phyloP scores from a whole-genome alignment of 202 grass and related monocot species.

The Musa balbisiana region DNA sequence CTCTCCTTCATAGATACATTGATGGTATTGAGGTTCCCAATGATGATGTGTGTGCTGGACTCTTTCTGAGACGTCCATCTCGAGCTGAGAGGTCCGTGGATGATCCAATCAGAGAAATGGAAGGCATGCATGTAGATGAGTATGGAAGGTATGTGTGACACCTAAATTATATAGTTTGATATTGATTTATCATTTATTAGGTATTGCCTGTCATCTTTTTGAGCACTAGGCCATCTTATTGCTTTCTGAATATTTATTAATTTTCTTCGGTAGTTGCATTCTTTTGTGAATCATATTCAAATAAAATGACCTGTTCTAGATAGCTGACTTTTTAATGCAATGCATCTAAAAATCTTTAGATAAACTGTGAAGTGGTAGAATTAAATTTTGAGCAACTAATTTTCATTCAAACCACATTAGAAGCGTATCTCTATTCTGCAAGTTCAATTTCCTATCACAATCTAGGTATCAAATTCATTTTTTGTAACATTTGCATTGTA shows the following conservation, averaged over 20 bases:
- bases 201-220: not conserved
- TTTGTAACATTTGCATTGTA: no score
- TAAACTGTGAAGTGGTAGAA: no score
- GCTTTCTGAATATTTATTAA: not conserved
- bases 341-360: no score
- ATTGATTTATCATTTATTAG: slow-evolving; percentile 3
- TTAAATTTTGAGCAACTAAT: no score
- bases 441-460: no score
- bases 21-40: slow-evolving; percentile 65
- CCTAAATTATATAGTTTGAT: not conserved
- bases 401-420: no score
- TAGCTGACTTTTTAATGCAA: no score
- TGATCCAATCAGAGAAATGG: slow-evolving; percentile 98
- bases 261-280: not conserved
- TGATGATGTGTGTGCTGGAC: slow-evolving; percentile 50
- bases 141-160: slow-evolving; percentile 83
- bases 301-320: no score
- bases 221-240: not conserved
- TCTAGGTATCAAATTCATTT: no score
- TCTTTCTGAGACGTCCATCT: slow-evolving; percentile 49
- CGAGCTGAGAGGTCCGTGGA: slow-evolving; percentile 93
- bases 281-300: not conserved
- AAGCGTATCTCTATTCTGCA: no score
- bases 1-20: slow-evolving; percentile 55
- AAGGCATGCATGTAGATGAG: slow-evolving; percentile 91